Conservation (phyloP, 176 grass and related monocot species). For the Thalia dealbata region DNA sequence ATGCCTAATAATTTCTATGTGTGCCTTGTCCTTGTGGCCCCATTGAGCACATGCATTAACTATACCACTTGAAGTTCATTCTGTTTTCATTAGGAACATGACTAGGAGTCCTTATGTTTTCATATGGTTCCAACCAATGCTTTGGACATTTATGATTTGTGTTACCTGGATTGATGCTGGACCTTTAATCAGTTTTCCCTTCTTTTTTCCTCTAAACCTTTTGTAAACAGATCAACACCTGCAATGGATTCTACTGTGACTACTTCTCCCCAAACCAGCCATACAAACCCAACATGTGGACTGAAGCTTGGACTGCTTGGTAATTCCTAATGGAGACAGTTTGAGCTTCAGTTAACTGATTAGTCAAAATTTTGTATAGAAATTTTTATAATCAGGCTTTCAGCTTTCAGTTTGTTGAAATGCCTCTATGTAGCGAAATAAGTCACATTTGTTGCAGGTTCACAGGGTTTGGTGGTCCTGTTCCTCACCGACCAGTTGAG, state of each 20-base stretch:
- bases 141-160: background rate
- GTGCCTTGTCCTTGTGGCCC: conserved; percentile 19
- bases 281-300: conserved; percentile 97
- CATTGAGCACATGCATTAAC: background rate
- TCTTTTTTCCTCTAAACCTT: no score
- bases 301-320: conserved; percentile 94
- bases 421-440: background rate
- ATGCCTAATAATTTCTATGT: conserved; percentile 10
- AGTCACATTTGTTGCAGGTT: conserved; percentile 45
- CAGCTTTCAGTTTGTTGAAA: background rate
- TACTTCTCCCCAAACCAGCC: conserved; percentile 78
- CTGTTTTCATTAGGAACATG: background rate
- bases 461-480: conserved; percentile 80
- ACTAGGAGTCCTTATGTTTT: background rate
- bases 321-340: conserved; percentile 30
- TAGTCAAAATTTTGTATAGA: background rate
- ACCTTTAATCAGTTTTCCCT: background rate
- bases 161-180: conserved; percentile 13
- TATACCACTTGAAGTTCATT: background rate
- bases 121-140: background rate
- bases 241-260: conserved; percentile 97
- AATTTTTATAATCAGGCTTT: background rate
- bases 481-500: conserved; percentile 82
- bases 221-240: conserved; percentile 65
- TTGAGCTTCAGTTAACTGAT: background rate